These are phyloP conservation scores for Sclerotinia trifoliorum DNA, from an alignment of 2,329 filamentous ascomycete species.

Conservation along the genomic window DNA sequence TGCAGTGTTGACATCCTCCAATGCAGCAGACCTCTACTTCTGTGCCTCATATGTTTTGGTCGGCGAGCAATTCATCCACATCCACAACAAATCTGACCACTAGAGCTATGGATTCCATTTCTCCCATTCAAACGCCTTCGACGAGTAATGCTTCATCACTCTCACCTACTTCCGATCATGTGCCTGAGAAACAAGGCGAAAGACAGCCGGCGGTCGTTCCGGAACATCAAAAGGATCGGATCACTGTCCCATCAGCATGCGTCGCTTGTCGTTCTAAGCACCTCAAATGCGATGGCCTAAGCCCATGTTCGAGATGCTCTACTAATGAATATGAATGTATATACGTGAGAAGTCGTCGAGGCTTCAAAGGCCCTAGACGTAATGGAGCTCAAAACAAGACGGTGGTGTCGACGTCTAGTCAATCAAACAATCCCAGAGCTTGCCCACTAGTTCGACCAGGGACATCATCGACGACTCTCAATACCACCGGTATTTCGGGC, in stretches of 20 bases:
- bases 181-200: conserved; percentile 25
- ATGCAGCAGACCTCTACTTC: conserved; percentile 24
- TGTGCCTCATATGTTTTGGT: conserved; percentile 30
- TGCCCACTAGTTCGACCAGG: conserved; percentile 34
- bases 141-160: conserved; percentile 23
- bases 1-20: conserved; percentile 5
- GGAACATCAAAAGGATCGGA: conserved; percentile 30
- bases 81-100: conserved; percentile 24
- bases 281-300: conserved; percentile 72
- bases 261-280: conserved; percentile 50
- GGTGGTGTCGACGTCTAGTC: conserved; percentile 11
- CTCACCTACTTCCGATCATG: conserved; percentile 18
- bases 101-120: conserved; percentile 23
- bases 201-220: conserved; percentile 20
- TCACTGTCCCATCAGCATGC: conserved; percentile 36
- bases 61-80: conserved; percentile 28
- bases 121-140: conserved; percentile 21
- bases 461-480: conserved; percentile 22
- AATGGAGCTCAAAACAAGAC: conserved; percentile 19
- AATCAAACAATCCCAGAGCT: conserved; percentile 22
- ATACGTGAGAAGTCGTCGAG: conserved; percentile 72
- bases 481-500: conserved; percentile 24
- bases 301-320: conserved; percentile 67
- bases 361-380: conserved; percentile 64
- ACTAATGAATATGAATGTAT: conserved; percentile 60